These are phyloP conservation scores for Phytophthora podocarpi DNA, from an alignment of 352 stramenopile species.

Conservation along the genomic window DNA sequence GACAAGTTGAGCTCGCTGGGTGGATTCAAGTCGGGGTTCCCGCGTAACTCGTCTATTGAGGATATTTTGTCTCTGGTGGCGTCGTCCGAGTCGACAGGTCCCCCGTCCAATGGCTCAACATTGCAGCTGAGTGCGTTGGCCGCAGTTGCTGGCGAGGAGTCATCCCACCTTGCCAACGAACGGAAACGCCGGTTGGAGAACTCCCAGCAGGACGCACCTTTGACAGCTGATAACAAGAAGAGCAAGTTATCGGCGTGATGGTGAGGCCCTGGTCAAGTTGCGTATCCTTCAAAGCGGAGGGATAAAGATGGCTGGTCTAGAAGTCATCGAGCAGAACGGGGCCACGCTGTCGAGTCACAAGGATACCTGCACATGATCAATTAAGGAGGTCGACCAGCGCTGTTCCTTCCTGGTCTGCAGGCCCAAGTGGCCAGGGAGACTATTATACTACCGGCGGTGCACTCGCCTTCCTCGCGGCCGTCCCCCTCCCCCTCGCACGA, in stretches of 20 bases:
- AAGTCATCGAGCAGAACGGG: slow-evolving; percentile 4
- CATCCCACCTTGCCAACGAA: slow-evolving; percentile 58
- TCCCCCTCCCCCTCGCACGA: slow-evolving; percentile 20
- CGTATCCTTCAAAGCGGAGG: slow-evolving; percentile 18
- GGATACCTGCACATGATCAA: slow-evolving; percentile 7
- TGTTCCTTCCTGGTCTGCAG: slow-evolving; percentile 5
- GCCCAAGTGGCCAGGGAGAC: slow-evolving; percentile 4
- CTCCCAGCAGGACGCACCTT: slow-evolving; percentile 25
- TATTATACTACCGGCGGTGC: slow-evolving; percentile 15
- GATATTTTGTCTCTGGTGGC: slow-evolving; percentile 87
- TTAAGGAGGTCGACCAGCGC: background rate
- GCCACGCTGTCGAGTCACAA: slow-evolving; percentile 6
- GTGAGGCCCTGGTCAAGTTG: slow-evolving; percentile 1
- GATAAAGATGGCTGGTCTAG: slow-evolving; percentile 19
- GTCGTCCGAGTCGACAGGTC: slow-evolving; percentile 66
- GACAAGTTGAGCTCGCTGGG: slow-evolving; percentile 73
- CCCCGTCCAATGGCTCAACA: slow-evolving; percentile 57
- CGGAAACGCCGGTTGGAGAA: slow-evolving; percentile 65
- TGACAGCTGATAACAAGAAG: slow-evolving; percentile 58
- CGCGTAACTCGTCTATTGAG: slow-evolving; percentile 87
- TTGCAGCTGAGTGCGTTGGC: slow-evolving; percentile 73
- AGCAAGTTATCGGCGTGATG: slow-evolving; percentile 58
- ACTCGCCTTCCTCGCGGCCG: background rate
- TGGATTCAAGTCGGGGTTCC: slow-evolving; percentile 59
- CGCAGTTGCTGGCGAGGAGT: slow-evolving; percentile 69